Conservation (phyloP, 352 stramenopile species). For the Pythium rishiriense region DNA sequence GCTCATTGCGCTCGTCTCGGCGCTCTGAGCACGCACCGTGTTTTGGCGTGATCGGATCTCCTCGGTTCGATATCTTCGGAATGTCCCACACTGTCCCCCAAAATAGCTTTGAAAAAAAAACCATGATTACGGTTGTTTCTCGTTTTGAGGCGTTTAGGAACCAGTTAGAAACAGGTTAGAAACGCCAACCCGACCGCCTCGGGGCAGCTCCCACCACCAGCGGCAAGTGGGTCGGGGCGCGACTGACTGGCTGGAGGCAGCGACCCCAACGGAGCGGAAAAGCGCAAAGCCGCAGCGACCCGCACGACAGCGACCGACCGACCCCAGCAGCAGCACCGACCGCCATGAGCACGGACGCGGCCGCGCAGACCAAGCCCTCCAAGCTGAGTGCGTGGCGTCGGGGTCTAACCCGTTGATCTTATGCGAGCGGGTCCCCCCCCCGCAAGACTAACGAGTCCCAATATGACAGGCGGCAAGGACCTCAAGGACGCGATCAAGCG, state of each 20-base stretch:
- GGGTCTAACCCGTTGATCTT: background rate
- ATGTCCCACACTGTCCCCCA: too few species aligned
- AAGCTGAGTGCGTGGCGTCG: conserved; percentile 16
- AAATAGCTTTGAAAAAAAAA: background rate
- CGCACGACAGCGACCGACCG: background rate
- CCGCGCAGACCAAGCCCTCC: conserved; percentile 20
- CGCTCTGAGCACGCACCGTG: conserved; percentile 23
- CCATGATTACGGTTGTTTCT: background rate
- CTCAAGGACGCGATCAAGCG: conserved; percentile 81
- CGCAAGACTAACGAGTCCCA: too few species aligned
- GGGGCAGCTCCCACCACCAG: conserved; percentile 6
- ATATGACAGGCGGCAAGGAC: conserved; percentile 37
- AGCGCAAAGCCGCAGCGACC: conserved; percentile 1
- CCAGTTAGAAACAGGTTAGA: background rate
- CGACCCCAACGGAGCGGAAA: conserved; percentile 10
- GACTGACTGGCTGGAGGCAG: conserved; percentile 26
- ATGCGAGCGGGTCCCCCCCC: too few species aligned
- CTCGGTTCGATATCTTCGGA: background rate
- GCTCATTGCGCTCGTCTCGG: conserved; percentile 53
- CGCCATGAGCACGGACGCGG: conserved; percentile 26
- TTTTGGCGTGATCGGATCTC: conserved; percentile 9
- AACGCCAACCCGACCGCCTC: background rate
- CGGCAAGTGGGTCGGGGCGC: conserved; percentile 10
- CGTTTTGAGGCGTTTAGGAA: background rate
- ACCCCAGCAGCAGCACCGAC: conserved; percentile 1